phyloP scores from a whole-genome alignment of 2,329 filamentous ascomycete genomes.

The Ascochyta fabae region DNA sequence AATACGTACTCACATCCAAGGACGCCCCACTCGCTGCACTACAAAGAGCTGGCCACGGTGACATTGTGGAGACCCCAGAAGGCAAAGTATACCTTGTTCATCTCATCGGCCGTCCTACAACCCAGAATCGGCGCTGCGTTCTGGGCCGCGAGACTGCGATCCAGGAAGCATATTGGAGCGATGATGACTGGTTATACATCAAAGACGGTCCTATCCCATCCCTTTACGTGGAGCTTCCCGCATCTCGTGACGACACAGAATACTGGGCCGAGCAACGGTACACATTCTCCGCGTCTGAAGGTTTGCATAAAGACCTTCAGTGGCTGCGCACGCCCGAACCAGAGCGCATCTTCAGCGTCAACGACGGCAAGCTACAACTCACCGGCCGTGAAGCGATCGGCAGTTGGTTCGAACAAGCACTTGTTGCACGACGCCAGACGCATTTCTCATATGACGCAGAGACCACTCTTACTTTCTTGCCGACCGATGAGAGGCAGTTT shows the following conservation, averaged over 20 bases:
- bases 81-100: constrained; percentile 46
- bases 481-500: constrained; percentile 65
- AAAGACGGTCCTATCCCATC: constrained; percentile 60
- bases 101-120: constrained; percentile 43
- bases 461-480: constrained; percentile 61
- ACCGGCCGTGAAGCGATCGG: constrained; percentile 61
- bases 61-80: constrained; percentile 45
- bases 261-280: constrained; percentile 54
- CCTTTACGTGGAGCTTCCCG: constrained; percentile 48
- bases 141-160: constrained; percentile 52
- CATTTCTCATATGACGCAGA: constrained; percentile 68
- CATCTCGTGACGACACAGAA: constrained; percentile 33
- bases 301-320: constrained; percentile 61
- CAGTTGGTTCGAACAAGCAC: constrained; percentile 58
- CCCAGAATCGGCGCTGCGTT: constrained; percentile 42
- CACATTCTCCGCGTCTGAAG: constrained; percentile 54
- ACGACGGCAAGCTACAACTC: constrained; percentile 56
- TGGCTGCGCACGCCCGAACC: constrained; percentile 62
- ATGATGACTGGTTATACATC: constrained; percentile 68
- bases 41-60: constrained; percentile 47
- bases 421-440: constrained; percentile 62
- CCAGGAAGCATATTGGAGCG: constrained; percentile 65
- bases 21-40: constrained; percentile 43
- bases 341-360: constrained; percentile 57
- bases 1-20: constrained; percentile 52